phyloP scores from a whole-genome alignment of 257 asterid species.

The Przewalskia tangutica region DNA sequence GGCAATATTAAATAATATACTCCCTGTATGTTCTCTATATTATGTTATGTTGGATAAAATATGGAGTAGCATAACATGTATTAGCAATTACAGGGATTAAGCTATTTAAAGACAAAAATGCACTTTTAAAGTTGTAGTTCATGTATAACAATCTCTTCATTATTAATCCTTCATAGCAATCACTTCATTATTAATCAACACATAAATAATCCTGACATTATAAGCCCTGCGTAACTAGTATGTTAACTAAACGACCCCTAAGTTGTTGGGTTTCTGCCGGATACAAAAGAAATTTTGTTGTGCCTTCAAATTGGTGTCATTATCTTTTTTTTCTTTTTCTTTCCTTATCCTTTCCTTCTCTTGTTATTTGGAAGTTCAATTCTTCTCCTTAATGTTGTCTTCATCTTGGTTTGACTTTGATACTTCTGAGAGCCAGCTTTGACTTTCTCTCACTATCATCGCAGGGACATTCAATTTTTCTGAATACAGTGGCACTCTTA shows the following conservation, averaged over 20 bases:
- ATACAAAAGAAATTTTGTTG: background rate
- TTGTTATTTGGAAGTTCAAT: background rate
- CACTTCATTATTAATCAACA: background rate
- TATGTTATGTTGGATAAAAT: background rate
- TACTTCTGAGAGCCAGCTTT: slow-evolving; percentile 32
- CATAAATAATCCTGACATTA: background rate
- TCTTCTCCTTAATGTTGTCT: slow-evolving; percentile 3
- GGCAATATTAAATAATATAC: background rate
- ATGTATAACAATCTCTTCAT: background rate
- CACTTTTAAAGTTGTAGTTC: background rate
- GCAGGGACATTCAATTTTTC: slow-evolving; percentile 53
- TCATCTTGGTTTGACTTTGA: slow-evolving; percentile 15
- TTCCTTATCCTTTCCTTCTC: background rate
- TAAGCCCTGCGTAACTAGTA: background rate
- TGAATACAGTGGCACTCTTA: slow-evolving; percentile 45
- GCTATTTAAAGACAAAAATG: background rate
- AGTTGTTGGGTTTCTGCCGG: background rate
- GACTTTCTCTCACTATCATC: slow-evolving; percentile 41
- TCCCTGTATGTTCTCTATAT: background rate
- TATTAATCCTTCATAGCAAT: background rate
- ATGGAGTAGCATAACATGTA: background rate
- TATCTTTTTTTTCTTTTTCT: too few species aligned
- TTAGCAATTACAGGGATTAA: background rate
- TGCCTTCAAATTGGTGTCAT: background rate
- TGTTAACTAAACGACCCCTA: background rate